These are phyloP conservation scores for Tilletia indica DNA, from an alignment of 1,284 basidiomycete species.

Conservation along the genomic window DNA sequence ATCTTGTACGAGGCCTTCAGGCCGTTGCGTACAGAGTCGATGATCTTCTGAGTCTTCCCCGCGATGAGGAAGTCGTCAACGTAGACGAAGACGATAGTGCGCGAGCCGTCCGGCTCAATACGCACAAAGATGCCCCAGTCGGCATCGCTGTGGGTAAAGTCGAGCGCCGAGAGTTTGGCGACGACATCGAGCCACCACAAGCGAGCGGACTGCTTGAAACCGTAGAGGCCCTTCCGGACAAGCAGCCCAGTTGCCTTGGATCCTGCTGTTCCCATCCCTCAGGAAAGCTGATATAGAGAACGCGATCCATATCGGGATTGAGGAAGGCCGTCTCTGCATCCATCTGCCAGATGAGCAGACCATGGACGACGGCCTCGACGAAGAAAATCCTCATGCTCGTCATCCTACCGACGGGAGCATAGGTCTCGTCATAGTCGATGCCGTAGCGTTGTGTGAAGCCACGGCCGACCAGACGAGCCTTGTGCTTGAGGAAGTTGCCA, in stretches of 20 bases:
- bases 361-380: background rate
- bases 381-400: no score
- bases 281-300: background rate
- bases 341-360: constrained; percentile 3
- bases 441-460: no score
- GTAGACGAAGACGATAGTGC: constrained; percentile 1
- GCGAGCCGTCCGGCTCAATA: background rate
- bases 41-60: background rate
- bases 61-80: constrained; percentile 7
- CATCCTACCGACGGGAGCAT: no score
- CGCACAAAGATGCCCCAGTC: constrained; percentile 4
- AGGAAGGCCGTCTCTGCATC: background rate
- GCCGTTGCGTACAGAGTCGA: background rate
- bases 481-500: background rate
- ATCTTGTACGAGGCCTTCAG: background rate
- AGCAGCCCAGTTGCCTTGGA: background rate
- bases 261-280: constrained; percentile 3
- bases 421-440: no score
- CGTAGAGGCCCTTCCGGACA: background rate
- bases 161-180: background rate
- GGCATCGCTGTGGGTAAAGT: background rate
- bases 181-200: background rate
- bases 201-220: background rate
- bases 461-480: no score
- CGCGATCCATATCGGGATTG: background rate